phyloP scores from a whole-genome alignment of 2,329 filamentous ascomycete genomes.

The Ascochyta clinopodiicola region DNA sequence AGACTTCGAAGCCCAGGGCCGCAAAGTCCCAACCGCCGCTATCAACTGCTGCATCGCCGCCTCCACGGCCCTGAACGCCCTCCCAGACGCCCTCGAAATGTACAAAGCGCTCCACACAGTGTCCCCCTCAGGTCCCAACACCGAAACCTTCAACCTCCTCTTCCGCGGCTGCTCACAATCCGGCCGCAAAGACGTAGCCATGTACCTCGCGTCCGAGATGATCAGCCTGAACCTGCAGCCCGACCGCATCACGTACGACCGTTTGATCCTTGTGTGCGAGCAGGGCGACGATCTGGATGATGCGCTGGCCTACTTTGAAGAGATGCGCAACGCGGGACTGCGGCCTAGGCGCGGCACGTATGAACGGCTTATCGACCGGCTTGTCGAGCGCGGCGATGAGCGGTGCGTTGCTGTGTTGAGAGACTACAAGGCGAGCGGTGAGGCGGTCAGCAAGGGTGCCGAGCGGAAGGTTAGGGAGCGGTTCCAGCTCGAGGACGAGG shows the following conservation, averaged over 20 bases:
- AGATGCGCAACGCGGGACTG: conserved; percentile 50
- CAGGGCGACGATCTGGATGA: conserved; percentile 49
- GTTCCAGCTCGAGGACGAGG: conserved; percentile 13
- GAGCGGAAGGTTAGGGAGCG: conserved; percentile 22
- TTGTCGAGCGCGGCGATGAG: conserved; percentile 21
- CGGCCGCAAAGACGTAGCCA: conserved; percentile 60
- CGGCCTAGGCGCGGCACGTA: conserved; percentile 28
- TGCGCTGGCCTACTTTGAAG: conserved; percentile 58
- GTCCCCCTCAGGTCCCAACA: conserved; percentile 53
- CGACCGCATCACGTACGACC: conserved; percentile 66
- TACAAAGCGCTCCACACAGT: conserved; percentile 67
- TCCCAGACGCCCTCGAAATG: conserved; percentile 62
- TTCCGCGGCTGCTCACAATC: conserved; percentile 56
- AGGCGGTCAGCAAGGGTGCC: conserved; percentile 17
- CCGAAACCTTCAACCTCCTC: conserved; percentile 67
- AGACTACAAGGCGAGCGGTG: conserved; percentile 23
- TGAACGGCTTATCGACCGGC: conserved; percentile 22
- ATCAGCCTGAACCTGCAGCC: conserved; percentile 61
- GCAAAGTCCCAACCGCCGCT: conserved; percentile 59
- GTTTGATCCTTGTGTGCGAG: conserved; percentile 65
- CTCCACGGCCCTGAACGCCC: conserved; percentile 52
- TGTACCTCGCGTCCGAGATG: conserved; percentile 70
- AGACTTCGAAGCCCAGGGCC: conserved; percentile 57
- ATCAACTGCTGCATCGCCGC: conserved; percentile 62
- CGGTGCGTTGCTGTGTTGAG: conserved; percentile 27